Evolutionary conservation across 1,284 basidiomycete species (phyloP).

Genomic region (Coriolopsis trogii): DNA sequence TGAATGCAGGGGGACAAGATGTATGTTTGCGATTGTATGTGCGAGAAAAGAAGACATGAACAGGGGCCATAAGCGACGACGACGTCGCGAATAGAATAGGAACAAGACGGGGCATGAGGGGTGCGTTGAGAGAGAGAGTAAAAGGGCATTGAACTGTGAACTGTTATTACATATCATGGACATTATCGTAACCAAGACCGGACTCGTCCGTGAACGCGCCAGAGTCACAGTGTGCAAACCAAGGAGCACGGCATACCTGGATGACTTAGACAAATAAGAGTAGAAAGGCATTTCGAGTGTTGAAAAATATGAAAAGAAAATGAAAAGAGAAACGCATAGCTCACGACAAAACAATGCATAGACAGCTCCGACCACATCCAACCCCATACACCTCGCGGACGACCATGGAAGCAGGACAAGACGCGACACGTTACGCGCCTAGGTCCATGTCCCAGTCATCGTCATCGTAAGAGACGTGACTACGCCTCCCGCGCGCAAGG

Average conservation of each 20-base stretch:
- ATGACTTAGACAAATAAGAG: constrained; percentile 16
- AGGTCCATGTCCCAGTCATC: constrained; percentile 37
- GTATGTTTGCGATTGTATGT: too few species aligned
- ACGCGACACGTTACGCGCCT: constrained; percentile 29
- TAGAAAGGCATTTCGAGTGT: constrained; percentile 12
- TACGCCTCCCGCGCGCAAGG: constrained; percentile 33
- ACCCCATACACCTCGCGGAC: neutral
- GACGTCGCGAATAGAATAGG: neutral
- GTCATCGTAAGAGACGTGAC: constrained; percentile 7
- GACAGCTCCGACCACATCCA: neutral
- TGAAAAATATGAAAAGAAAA: constrained; percentile 6
- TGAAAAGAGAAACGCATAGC: constrained; percentile 19
- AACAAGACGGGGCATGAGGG: constrained; percentile 1
- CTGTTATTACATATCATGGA: constrained; percentile 25
- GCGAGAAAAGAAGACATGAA: constrained; percentile 1
- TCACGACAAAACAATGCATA: constrained; percentile 8
- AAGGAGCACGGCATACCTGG: constrained; percentile 16
- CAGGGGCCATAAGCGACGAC: neutral
- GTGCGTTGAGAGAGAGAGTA: neutral
- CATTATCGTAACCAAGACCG: constrained; percentile 20
- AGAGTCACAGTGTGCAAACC: constrained; percentile 13
- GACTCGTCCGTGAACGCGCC: constrained; percentile 6
- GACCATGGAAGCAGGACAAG: neutral
- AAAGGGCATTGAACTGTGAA: constrained; percentile 15
- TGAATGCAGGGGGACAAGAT: neutral